Evolutionary conservation across 2,329 filamentous ascomycete species (phyloP), one percentile per base, ranked within the genome.

Genomic region (Orbilia brochopaga): DNA sequence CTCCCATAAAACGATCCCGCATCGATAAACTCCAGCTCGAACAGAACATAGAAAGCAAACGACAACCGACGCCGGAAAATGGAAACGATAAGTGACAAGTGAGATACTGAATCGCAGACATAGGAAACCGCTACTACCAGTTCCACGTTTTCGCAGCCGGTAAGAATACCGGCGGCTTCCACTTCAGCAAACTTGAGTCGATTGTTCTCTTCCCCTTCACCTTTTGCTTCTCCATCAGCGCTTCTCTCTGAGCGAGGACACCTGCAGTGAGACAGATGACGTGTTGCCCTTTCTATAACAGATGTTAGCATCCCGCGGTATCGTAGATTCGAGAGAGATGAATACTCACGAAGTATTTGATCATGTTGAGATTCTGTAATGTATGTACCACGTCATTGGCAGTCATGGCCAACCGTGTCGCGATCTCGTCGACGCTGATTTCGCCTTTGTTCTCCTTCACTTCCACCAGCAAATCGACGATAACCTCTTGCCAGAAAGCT

Each of bases 401-500:
- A n/a, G 93, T 97, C 93, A 99, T 97, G 1, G 92, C 90, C 7
- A 94, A 87, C 35, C 87, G 80, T 4, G 85, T 83, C 0, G 91
- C 92, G 58, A 99, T 86, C 55, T 90, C 86, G 77, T 97, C 92
- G 60, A 97, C 92, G 64, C 90, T 96, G 60, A 90, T 88, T 77
- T 87, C 88, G 11, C 88, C 86, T 7, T 87, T 86, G 17, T 83
- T 81, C 73, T 89, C 88, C 70, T 88, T 88, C 55, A 85, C 85
- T 54, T 88, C 88, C 52, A 95, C 81, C n/a, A 99, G 83, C 13
- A 96, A 79, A 69, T 97, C 92, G 2, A 97, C 85, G 37, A 99
- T 90, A 54, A 91, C 92, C 79, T 99, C 94, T 30, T 92, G 92
- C 94, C 94, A 99, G 81, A 96, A 99, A 74, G 96, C 93, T 55